A percentile compares a stretch with the other conserved stretches of the same genome.
These are phyloP conservation scores for Acarospora socialis DNA, from an alignment of 2,329 filamentous ascomycete genomes.

Conservation along the genomic window DNA sequence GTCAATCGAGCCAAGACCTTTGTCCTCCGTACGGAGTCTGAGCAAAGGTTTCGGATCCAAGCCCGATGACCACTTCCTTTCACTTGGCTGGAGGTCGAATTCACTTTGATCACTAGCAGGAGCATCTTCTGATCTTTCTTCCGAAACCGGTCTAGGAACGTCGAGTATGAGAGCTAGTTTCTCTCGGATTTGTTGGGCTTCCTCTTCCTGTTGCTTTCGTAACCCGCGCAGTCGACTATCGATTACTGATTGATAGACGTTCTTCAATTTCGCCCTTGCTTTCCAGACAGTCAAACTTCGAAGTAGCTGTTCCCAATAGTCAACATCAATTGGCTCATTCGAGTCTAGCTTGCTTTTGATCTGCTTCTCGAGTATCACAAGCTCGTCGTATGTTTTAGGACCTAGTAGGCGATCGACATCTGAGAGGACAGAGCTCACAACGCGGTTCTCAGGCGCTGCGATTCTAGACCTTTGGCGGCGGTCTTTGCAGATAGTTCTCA, in stretches of 20 bases:
- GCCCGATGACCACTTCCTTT: slow-evolving; percentile 26
- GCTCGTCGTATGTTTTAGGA: slow-evolving; percentile 72
- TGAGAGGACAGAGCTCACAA: slow-evolving; percentile 64
- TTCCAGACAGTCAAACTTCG: slow-evolving; percentile 80
- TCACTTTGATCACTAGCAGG: slow-evolving; percentile 1
- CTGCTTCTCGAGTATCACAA: slow-evolving; percentile 76
- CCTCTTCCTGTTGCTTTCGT: slow-evolving; percentile 51
- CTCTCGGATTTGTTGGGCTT: slow-evolving; percentile 42
- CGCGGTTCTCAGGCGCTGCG: slow-evolving; percentile 51
- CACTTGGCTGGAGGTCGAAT: slow-evolving; percentile 10
- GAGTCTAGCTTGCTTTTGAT: slow-evolving; percentile 75
- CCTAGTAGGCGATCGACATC: slow-evolving; percentile 80
- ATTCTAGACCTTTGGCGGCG: slow-evolving; percentile 51
- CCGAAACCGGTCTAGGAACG: slow-evolving; percentile 16
- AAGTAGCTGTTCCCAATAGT: slow-evolving; percentile 93
- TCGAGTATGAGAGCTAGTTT: slow-evolving; percentile 39
- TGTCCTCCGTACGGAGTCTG: slow-evolving; percentile 50
- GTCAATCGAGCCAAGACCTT: slow-evolving; percentile 41
- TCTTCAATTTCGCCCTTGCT: slow-evolving; percentile 69
- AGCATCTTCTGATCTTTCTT: background rate
- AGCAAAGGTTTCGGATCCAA: slow-evolving; percentile 54
- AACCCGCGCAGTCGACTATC: slow-evolving; percentile 53
- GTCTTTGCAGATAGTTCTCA: slow-evolving; percentile 72
- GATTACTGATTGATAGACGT: slow-evolving; percentile 62
- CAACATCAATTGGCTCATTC: slow-evolving; percentile 83